These are phyloP conservation scores for Mycena maculata DNA, from an alignment of 768 basidiomycete species.

Conservation along the genomic window DNA sequence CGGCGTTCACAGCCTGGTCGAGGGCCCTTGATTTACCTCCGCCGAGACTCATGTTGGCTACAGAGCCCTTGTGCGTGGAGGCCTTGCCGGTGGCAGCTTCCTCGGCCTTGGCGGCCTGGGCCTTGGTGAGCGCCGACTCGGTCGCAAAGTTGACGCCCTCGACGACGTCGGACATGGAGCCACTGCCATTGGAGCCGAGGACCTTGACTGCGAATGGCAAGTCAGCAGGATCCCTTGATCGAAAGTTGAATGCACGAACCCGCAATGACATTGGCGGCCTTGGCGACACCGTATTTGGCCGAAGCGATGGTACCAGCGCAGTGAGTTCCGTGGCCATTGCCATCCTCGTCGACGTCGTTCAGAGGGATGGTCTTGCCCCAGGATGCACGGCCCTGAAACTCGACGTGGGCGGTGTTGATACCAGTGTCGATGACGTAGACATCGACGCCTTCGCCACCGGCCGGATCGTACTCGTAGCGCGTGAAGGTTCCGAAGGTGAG, in stretches of 20 bases:
- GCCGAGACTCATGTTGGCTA: conserved; percentile 97
- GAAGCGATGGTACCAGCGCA: conserved; percentile 98
- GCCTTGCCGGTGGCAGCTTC: conserved; percentile 79
- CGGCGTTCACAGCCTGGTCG: conserved; percentile 86
- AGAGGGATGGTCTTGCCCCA: conserved; percentile 95
- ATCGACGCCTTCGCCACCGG: conserved; percentile 93
- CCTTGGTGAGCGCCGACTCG: conserved; percentile 61
- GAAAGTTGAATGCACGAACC: too few relatives aligned
- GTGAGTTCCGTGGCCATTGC: conserved; percentile 95
- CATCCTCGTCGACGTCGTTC: conserved; percentile 88
- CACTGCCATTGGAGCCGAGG: conserved; percentile 93
- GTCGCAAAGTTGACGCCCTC: conserved; percentile 89
- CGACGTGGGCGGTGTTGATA: conserved; percentile 85
- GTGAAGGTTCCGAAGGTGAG: conserved; percentile 87
- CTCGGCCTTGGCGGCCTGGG: conserved; percentile 72
- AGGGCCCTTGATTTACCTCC: conserved; percentile 91
- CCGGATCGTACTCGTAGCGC: conserved; percentile 76
- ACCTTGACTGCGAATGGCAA: conserved; percentile 96
- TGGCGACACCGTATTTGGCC: conserved; percentile 93
- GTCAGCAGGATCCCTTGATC: too few relatives aligned
- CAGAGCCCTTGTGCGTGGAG: conserved; percentile 92
- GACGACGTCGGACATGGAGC: conserved; percentile 94
- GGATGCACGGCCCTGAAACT: conserved; percentile 88
- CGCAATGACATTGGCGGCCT: conserved; percentile 89
- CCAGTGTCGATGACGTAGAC: conserved; percentile 92